Evolutionary conservation across 345 rosid species (phyloP).

Genomic region (Bruguiera gymnorhiza): DNA sequence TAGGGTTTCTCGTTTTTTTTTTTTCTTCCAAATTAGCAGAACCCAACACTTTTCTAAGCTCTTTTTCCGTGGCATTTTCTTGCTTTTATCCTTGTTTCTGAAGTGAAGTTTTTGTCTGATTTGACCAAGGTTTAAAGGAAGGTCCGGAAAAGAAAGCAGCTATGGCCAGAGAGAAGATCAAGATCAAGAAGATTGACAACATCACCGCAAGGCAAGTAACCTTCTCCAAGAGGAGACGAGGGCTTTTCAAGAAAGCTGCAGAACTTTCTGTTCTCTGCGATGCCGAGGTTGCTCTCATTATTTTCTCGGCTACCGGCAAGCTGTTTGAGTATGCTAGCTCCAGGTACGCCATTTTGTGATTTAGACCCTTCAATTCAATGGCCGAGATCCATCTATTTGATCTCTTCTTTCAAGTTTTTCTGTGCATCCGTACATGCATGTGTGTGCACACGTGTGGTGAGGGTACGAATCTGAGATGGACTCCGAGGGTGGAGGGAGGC

Average conservation of each 20-base stretch:
- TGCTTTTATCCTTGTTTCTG: background rate
- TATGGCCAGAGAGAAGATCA: constrained; percentile 56
- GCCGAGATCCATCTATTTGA: background rate
- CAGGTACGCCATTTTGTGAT: constrained; percentile 26
- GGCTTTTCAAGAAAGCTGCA: constrained; percentile 52
- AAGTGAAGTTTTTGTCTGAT: background rate
- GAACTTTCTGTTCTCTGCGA: constrained; percentile 60
- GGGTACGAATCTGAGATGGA: background rate
- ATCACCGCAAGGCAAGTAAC: constrained; percentile 56
- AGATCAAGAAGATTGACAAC: constrained; percentile 52
- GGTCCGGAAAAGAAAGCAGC: background rate
- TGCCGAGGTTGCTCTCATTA: constrained; percentile 49
- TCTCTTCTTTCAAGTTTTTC: background rate
- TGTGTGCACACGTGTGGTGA: background rate
- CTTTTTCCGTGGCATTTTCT: constrained; percentile 1
- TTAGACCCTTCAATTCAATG: background rate
- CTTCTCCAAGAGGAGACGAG: constrained; percentile 55
- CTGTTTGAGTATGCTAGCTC: constrained; percentile 50
- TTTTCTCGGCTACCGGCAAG: constrained; percentile 55
- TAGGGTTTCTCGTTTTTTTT: constrained; percentile 33
- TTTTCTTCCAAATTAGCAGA: background rate
- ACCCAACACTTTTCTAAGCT: background rate
- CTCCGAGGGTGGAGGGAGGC: too few species aligned
- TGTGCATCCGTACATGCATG: constrained; percentile 1
- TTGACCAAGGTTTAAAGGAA: background rate